Base-by-base conservation (phyloP, 176 grass and related monocot genomes). In the Aegilops speltoides region DNA sequence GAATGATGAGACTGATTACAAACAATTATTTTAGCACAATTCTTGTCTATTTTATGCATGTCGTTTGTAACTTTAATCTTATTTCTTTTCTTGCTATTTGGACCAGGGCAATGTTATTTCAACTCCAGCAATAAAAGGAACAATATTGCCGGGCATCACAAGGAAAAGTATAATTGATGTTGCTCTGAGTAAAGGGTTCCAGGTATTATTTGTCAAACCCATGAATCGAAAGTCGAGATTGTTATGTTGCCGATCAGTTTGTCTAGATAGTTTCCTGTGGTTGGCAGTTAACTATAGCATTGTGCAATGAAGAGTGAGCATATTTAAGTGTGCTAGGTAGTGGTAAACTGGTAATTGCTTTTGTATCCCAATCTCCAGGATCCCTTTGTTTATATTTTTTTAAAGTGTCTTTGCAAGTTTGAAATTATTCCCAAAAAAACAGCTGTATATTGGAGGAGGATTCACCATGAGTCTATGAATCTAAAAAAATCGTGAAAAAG, bases 141-240 rank as follows among this genome's bases (percentile, higher is more conserved):
- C 96, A 75, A 98, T 98, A 89, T 90, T 98, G 72, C 97, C 97
- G 54, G 97, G 97, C 75, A 96, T 98, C 76, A 98, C 97, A 64
- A 91, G 97, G 82, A 98, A 96, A 94, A 96, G 92, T 86, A 98
- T 98, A 85, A 98, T 98, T 77, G 97, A 98, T 73, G 94, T 96
- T 86, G 91, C 97, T 64, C 64, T 79, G 37, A 92, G 87, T 82
- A 90, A 93, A 86, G 91, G 90, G 4, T 98, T 91, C 84, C 78
- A 95, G 91, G 96, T 95, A 89, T 32, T 74, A 71, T 57, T 68
- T 76, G 20, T 16, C 59, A 68, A n/a, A 76, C 22, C 34, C 60
- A 73, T 82, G 56, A 79, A 68, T 29, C 29, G 14, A 73, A 16
- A 52, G 69, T 77, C 16, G 48, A 45, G 70, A 52, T 76, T 29